Evolutionary conservation across 1,139 yeast species (phyloP).

Genomic region (Sugiyamaella grinbergsii): DNA sequence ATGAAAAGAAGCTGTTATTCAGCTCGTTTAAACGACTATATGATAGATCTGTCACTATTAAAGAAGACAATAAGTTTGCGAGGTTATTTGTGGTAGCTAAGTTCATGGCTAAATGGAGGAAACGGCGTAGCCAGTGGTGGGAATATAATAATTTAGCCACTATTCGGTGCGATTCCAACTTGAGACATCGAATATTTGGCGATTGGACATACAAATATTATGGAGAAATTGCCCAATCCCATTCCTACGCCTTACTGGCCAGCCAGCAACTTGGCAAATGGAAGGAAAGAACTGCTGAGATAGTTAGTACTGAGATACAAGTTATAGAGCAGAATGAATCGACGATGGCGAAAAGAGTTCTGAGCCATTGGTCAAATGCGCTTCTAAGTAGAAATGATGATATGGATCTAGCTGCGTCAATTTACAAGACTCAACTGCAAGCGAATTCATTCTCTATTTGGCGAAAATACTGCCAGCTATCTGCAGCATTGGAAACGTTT

Average conservation of each 20-base stretch:
- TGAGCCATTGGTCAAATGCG: neutral
- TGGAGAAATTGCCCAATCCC: conserved; percentile 8
- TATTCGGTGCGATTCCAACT: neutral
- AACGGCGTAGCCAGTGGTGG: neutral
- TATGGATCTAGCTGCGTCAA: neutral
- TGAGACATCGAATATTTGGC: conserved; percentile 10
- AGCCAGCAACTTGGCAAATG: neutral
- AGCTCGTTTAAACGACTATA: conserved; percentile 10
- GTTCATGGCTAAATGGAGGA: conserved; percentile 16
- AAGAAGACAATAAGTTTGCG: conserved; percentile 15
- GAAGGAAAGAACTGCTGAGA: conserved; percentile 4
- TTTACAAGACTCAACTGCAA: neutral
- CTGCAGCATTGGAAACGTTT: conserved; percentile 1
- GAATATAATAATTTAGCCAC: neutral
- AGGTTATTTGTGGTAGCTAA: conserved; percentile 15
- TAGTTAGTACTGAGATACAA: neutral
- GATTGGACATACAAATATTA: conserved; percentile 17
- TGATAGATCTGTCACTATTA: conserved; percentile 6
- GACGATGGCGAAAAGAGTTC: neutral
- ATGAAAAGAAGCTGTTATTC: conserved; percentile 7
- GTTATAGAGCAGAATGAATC: neutral
- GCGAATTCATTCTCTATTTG: conserved; percentile 4
- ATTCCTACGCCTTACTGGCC: neutral
- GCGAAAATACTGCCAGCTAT: conserved; percentile 9
- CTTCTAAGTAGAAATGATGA: neutral